Evolutionary conservation across 2,329 filamentous ascomycete genomes (phyloP).

Genomic region (Aureobasidium pullulans): DNA sequence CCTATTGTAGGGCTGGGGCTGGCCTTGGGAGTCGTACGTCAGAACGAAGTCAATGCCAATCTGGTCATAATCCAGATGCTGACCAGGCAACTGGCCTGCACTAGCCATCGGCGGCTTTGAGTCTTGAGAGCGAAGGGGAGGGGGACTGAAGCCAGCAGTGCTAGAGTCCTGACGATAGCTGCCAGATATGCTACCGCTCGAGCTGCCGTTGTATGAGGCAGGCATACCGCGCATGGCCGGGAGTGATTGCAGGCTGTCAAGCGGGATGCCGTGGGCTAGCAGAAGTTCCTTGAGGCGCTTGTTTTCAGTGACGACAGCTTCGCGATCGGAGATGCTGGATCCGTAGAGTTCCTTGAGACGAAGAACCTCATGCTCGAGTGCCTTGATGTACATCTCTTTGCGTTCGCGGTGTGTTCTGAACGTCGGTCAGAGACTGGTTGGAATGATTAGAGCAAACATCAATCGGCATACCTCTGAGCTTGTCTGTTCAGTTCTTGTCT

Average conservation of each 20-base stretch:
- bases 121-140: constrained; percentile 25
- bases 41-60: constrained; percentile 85
- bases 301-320: constrained; percentile 72
- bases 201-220: constrained; percentile 35
- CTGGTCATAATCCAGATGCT: constrained; percentile 64
- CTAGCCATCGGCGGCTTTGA: constrained; percentile 15
- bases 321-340: constrained; percentile 66
- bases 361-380: constrained; percentile 83
- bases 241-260: constrained; percentile 32
- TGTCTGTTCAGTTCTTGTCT: constrained; percentile 92
- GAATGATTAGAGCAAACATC: constrained; percentile 15
- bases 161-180: constrained; percentile 49
- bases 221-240: constrained; percentile 12
- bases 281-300: constrained; percentile 60
- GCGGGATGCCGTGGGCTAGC: constrained; percentile 50
- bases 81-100: constrained; percentile 22
- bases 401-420: constrained; percentile 87
- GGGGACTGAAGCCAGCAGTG: constrained; percentile 41
- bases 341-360: constrained; percentile 81
- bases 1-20: constrained; percentile 23
- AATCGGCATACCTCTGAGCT: constrained; percentile 68
- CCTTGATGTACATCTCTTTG: constrained; percentile 93
- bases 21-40: constrained; percentile 58
- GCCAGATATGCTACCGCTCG: constrained; percentile 52
- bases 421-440: constrained; percentile 9